Evolutionary conservation across 176 grass and related monocot genomes (phyloP).

Genomic region (Otatea glauca): DNA sequence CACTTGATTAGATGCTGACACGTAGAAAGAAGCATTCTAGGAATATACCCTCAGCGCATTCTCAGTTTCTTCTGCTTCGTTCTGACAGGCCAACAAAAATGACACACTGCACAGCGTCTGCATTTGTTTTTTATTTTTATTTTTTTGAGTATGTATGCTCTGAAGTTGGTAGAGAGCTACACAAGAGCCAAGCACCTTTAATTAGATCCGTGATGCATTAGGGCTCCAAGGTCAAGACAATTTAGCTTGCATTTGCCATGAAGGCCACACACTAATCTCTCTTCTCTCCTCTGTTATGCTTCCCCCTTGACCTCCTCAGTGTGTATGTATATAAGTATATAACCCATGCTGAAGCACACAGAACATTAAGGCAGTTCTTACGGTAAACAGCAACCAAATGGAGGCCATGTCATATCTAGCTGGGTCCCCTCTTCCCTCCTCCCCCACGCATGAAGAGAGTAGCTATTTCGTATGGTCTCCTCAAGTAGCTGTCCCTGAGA

Average conservation of each 20-base stretch:
- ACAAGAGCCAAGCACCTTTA: slow-evolving; percentile 35
- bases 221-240: slow-evolving; percentile 32
- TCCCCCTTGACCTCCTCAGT: slow-evolving; percentile 11
- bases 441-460: slow-evolving; percentile 45
- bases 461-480: slow-evolving; percentile 40
- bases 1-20: slow-evolving; percentile 39
- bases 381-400: slow-evolving; percentile 42
- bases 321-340: slow-evolving; percentile 58
- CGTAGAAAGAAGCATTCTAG: slow-evolving; percentile 29
- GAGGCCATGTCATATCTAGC: slow-evolving; percentile 52
- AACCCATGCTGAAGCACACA: slow-evolving; percentile 19
- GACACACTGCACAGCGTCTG: neutral
- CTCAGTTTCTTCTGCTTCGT: slow-evolving; percentile 30
- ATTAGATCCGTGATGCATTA: slow-evolving; percentile 29
- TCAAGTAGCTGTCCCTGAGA: slow-evolving; percentile 22
- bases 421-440: slow-evolving; percentile 48
- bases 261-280: neutral
- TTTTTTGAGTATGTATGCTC: slow-evolving; percentile 29
- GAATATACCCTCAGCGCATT: slow-evolving; percentile 47
- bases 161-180: slow-evolving; percentile 38
- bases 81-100: slow-evolving; percentile 40
- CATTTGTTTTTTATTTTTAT: slow-evolving; percentile 6
- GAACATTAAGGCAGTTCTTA: slow-evolving; percentile 29
- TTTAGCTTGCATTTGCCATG: slow-evolving; percentile 36
- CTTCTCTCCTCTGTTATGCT: slow-evolving; percentile 3